Evolutionary conservation across 2,329 filamentous ascomycete species (phyloP).

Genomic region (Paraconiothyrium brasiliense): DNA sequence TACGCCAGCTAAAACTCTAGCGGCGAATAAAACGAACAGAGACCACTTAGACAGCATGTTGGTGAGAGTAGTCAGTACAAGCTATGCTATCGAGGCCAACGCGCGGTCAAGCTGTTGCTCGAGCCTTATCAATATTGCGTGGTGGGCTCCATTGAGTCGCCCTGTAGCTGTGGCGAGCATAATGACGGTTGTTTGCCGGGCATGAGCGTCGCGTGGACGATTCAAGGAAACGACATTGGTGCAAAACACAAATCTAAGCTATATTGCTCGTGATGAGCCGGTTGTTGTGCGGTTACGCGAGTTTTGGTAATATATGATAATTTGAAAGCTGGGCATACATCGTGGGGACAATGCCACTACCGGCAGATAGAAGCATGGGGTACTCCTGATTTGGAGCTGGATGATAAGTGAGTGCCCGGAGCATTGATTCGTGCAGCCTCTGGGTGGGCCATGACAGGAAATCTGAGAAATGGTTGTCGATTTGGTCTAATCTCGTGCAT

Average conservation of each 20-base stretch:
- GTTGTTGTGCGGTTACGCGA: constrained; percentile 23
- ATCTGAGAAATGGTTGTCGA: too few relatives aligned
- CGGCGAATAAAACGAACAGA: constrained; percentile 20
- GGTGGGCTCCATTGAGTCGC: constrained; percentile 16
- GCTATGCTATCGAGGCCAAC: constrained; percentile 6
- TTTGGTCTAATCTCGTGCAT: too few relatives aligned
- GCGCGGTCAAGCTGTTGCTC: constrained; percentile 14
- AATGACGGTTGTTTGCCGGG: background rate
- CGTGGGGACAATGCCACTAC: constrained; percentile 15
- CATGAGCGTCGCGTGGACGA: background rate
- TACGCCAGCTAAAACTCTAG: constrained; percentile 29
- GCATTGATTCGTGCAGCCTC: background rate
- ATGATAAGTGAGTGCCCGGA: background rate
- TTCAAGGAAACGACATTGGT: constrained; percentile 9
- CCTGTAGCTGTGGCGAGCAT: constrained; percentile 7
- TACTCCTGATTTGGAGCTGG: background rate
- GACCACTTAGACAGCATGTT: constrained; percentile 23
- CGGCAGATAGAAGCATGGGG: constrained; percentile 14
- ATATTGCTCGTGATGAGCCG: constrained; percentile 15
- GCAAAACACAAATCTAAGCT: constrained; percentile 2
- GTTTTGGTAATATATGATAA: constrained; percentile 18
- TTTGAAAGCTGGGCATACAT: constrained; percentile 20
- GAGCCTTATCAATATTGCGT: constrained; percentile 26
- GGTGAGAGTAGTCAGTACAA: constrained; percentile 12
- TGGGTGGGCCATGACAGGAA: background rate